Conservation (phyloP, 1,284 basidiomycete genomes). For the Malassezia brasiliensis region DNA sequence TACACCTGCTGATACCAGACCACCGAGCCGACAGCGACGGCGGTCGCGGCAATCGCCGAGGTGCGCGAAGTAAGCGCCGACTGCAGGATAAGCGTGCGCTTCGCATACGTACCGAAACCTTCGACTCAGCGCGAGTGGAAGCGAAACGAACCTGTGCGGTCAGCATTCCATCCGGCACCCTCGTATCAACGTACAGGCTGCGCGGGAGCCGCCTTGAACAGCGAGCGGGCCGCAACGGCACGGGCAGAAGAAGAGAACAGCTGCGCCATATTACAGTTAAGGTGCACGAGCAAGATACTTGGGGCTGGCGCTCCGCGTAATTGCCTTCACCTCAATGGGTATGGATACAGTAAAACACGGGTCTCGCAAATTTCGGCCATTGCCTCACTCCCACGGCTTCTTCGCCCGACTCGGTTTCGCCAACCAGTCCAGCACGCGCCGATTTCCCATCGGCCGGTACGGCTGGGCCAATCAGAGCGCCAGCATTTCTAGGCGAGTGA, state of each 20-base stretch:
- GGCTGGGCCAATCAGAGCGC: constrained; percentile 8
- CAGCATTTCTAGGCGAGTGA: constrained; percentile 9
- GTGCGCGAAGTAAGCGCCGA: constrained; percentile 62
- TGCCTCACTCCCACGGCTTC: constrained; percentile 7
- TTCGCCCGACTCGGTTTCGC: background rate
- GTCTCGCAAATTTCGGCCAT: constrained; percentile 11
- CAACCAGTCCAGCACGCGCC: constrained; percentile 8
- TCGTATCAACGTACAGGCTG: constrained; percentile 14
- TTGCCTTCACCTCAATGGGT: constrained; percentile 17
- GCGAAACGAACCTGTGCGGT: constrained; percentile 30
- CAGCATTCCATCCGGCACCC: background rate
- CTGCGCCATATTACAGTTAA: constrained; percentile 13
- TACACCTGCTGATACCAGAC: constrained; percentile 94
- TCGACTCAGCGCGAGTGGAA: constrained; percentile 30
- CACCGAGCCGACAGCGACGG: constrained; percentile 73
- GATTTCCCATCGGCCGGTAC: constrained; percentile 16
- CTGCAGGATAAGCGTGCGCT: constrained; percentile 11
- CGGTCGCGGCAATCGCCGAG: constrained; percentile 66
- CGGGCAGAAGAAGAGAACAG: constrained; percentile 16
- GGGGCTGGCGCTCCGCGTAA: constrained; percentile 3
- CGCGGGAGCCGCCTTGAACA: constrained; percentile 4
- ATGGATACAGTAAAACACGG: constrained; percentile 17
- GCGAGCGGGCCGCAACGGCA: constrained; percentile 8
- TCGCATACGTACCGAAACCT: constrained; percentile 17
- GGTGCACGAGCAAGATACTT: constrained; percentile 2